These are phyloP conservation scores for fission yeast (Schizosaccharomyces pombe) DNA, from an alignment of 805 yeast species.

Conservation along the genomic window DNA sequence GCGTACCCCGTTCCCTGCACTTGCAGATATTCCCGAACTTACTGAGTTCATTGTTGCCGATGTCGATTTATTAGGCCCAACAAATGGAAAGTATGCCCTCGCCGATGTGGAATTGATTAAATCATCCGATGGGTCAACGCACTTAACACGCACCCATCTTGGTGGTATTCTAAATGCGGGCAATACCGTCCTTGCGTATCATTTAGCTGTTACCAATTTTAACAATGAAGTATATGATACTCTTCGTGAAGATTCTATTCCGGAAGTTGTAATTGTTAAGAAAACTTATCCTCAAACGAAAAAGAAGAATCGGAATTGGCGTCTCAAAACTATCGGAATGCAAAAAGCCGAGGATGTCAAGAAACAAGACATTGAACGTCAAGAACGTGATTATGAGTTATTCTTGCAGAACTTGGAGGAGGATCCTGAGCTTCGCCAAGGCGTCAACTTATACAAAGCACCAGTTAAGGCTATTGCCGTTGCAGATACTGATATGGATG, in stretches of 20 bases:
- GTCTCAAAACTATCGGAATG: conserved; percentile 88
- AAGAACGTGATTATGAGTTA: conserved; percentile 81
- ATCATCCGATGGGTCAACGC: conserved; percentile 63
- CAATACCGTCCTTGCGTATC: conserved; percentile 84
- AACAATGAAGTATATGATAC: conserved; percentile 70
- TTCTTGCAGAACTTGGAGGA: conserved; percentile 95
- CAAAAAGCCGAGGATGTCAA: conserved; percentile 58
- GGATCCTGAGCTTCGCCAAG: conserved; percentile 79
- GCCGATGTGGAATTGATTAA: conserved; percentile 88
- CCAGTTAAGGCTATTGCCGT: conserved; percentile 6
- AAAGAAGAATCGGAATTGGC: conserved; percentile 56
- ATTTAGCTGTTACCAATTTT: conserved; percentile 60
- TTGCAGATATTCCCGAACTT: conserved; percentile 38
- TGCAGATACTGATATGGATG: conserved; percentile 3
- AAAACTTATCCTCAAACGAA: conserved; percentile 58
- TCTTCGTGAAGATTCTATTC: conserved; percentile 36
- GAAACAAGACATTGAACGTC: conserved; percentile 75
- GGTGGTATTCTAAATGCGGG: conserved; percentile 94
- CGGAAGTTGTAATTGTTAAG: conserved; percentile 77
- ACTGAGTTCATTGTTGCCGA: conserved; percentile 78
- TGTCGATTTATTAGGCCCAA: conserved; percentile 72
- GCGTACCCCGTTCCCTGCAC: conserved; percentile 57
- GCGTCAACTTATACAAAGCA: conserved; percentile 70
- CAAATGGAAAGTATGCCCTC: conserved; percentile 51
- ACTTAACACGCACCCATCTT: conserved; percentile 67